Conservation (phyloP, 768 basidiomycete genomes). For the Imleria badia region DNA sequence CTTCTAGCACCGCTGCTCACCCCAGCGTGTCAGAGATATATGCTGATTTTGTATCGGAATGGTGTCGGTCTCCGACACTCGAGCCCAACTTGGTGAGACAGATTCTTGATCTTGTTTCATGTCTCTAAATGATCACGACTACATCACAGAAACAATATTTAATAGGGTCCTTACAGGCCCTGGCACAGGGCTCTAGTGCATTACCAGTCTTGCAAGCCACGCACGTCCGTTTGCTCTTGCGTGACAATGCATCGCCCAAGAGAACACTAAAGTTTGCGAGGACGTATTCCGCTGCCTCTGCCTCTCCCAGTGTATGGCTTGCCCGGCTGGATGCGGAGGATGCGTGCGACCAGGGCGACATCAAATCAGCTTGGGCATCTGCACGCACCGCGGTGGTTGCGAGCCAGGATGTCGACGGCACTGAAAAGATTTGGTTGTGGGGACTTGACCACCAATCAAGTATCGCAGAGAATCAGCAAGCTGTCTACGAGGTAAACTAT, state of each 20-base stretch:
- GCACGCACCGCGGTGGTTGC: slow-evolving; percentile 40
- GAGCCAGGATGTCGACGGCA: slow-evolving; percentile 17
- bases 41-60: slow-evolving; percentile 46
- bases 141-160: slow-evolving; percentile 54
- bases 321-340: slow-evolving; percentile 48
- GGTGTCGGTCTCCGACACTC: slow-evolving; percentile 39
- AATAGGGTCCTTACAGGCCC: slow-evolving; percentile 40
- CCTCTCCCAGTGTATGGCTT: slow-evolving; percentile 51
- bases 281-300: slow-evolving; percentile 45
- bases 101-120: neutral
- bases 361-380: slow-evolving; percentile 41
- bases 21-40: slow-evolving; percentile 38
- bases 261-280: slow-evolving; percentile 42
- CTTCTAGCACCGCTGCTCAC: slow-evolving; percentile 14
- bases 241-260: slow-evolving; percentile 22
- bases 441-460: slow-evolving; percentile 37
- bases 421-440: slow-evolving; percentile 55
- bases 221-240: slow-evolving; percentile 37
- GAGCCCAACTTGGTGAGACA: slow-evolving; percentile 33
- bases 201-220: slow-evolving; percentile 35
- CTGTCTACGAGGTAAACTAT: slow-evolving; percentile 35
- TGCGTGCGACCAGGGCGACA: slow-evolving; percentile 23
- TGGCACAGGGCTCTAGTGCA: slow-evolving; percentile 26
- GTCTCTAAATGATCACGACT: neutral
- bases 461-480: slow-evolving; percentile 15